Conservation (phyloP, 2,329 filamentous ascomycete species). For the Arachnopeziza araneosa region DNA sequence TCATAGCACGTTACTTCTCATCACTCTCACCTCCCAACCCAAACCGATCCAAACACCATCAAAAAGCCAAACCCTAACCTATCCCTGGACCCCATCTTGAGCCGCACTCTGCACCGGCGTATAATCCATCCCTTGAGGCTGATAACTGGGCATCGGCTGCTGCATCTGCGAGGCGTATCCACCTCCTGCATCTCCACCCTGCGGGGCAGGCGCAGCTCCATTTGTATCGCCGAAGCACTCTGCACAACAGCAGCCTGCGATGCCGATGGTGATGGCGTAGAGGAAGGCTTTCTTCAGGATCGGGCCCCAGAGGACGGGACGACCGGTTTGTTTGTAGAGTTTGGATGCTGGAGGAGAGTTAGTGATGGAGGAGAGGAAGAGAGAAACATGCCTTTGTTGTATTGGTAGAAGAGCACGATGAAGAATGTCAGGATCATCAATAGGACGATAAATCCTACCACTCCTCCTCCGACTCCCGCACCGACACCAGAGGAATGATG, state of each 20-base stretch:
- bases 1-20: too few relatives aligned
- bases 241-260: neutral
- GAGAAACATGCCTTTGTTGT: neutral
- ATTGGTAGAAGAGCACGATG: neutral
- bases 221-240: neutral
- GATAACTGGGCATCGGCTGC: neutral
- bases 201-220: neutral
- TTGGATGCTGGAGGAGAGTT: neutral
- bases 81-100: neutral
- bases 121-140: neutral
- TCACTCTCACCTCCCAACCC: too few relatives aligned
- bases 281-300: neutral
- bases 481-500: neutral
- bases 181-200: neutral
- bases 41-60: too few relatives aligned
- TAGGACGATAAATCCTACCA: neutral
- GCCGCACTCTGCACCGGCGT: neutral
- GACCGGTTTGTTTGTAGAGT: neutral
- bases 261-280: neutral
- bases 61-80: neutral
- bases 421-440: neutral
- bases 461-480: neutral
- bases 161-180: neutral
- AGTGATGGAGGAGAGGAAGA: neutral
- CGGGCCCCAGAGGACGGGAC: neutral